Evolutionary conservation across 2,329 filamentous ascomycete genomes (phyloP).

Genomic region (Phaeosphaeriaceae sp.): DNA sequence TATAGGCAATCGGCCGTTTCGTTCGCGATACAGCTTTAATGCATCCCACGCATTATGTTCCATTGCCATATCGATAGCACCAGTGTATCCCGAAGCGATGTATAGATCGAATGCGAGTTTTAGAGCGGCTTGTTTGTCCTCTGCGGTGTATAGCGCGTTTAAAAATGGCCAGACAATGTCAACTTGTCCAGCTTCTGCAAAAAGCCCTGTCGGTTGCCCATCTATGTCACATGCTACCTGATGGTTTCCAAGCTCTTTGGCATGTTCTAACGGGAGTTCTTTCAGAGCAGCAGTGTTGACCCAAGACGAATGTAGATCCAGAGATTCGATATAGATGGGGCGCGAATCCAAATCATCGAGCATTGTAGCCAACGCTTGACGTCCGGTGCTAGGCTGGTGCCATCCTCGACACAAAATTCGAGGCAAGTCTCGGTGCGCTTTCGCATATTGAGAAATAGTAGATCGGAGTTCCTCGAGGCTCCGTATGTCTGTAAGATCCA

Average conservation of each 20-base stretch:
- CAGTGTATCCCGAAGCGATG: constrained; percentile 58
- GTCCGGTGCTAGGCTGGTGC: constrained; percentile 55
- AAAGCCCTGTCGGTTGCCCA: constrained; percentile 13
- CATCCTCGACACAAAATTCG: constrained; percentile 59
- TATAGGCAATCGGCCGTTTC: constrained; percentile 44
- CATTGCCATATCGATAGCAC: constrained; percentile 60
- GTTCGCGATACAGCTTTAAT: constrained; percentile 42
- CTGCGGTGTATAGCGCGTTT: constrained; percentile 52
- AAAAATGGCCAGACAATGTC: constrained; percentile 57
- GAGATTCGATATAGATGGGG: constrained; percentile 60
- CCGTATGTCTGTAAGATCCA: constrained; percentile 54
- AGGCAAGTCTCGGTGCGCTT: constrained; percentile 48
- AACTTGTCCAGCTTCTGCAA: constrained; percentile 14
- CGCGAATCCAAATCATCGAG: constrained; percentile 58
- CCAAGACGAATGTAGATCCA: constrained; percentile 62
- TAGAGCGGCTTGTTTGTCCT: constrained; percentile 55
- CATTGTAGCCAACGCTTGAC: constrained; percentile 54
- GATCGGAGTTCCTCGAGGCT: constrained; percentile 54
- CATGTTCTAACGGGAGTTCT: constrained; percentile 54
- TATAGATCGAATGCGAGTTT: constrained; percentile 54
- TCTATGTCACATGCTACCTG: constrained; percentile 12
- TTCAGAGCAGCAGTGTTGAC: constrained; percentile 57
- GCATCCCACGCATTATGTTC: constrained; percentile 16
- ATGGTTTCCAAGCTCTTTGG: constrained; percentile 22
- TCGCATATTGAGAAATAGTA: constrained; percentile 52